Conservation (phyloP, 305 asterid genomes). For the Solanum chacoense region DNA sequence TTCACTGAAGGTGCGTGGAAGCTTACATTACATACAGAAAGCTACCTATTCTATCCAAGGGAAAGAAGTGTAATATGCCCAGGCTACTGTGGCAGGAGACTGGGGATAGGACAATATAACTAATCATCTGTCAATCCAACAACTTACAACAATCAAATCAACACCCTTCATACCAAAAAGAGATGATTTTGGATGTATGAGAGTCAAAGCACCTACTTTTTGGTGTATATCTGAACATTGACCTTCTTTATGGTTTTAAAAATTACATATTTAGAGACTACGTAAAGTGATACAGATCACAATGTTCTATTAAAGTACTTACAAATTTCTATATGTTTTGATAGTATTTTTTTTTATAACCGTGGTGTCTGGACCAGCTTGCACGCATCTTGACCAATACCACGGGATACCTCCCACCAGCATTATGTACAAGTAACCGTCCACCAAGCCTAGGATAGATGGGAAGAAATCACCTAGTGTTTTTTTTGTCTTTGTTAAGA, state of each 20-base stretch:
- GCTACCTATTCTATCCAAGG: not conserved
- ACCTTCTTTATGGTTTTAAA: not conserved
- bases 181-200: not conserved
- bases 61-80: not conserved
- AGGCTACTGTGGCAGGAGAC: not conserved
- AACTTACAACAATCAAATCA: not conserved
- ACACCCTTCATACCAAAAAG: not conserved
- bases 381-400: not conserved
- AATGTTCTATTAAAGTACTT: not conserved
- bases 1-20: not conserved
- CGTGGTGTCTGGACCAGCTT: not conserved
- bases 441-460: not conserved
- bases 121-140: not conserved
- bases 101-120: not conserved
- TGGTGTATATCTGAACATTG: not conserved
- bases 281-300: not conserved
- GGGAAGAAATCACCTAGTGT: not conserved
- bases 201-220: not conserved
- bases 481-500: not conserved
- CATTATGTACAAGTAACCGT: not conserved
- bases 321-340: not conserved
- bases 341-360: not conserved
- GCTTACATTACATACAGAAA: not conserved
- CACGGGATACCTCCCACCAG: not conserved
- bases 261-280: not conserved